Evolutionary conservation across 2,329 filamentous ascomycete genomes (phyloP), one percentile per base, ranked within the genome.

Genomic region (Falciphora oryzae): DNA sequence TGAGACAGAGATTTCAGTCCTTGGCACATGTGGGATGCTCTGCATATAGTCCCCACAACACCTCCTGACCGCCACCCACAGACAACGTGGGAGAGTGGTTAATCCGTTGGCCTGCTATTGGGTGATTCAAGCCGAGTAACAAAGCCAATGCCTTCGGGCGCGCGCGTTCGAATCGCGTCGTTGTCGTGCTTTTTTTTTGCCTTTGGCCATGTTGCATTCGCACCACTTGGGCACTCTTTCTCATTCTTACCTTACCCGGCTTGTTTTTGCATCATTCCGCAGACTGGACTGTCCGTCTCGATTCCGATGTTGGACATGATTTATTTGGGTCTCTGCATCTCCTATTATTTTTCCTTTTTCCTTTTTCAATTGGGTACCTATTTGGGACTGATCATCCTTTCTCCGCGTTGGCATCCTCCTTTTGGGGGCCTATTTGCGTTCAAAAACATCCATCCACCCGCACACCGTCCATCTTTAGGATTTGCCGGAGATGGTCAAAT

Each of bases 41-140:
- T 4, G 68, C 4, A n/a, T 50, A 50, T 50, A 50, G n/a, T n/a
- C 44, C 44, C 44, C 44, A 50, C 44, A 22, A 18, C 44, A n/a
- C 8, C 44, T 22, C 18, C 18, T n/a, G 11, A 50, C 18, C 18
- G 44, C 18, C 44, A 50, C 16, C 44, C 44, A 38, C 44, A n/a
- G 44, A 50, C 44, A 50, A 50, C 44, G 44, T 50, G 44, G 44
- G 44, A 50, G 44, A 50, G 44, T 50, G 44, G 44, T 50, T 50
- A 50, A 50, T 50, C 44, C 44, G 69, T 56, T 67, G 56, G 63
- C 70, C 63, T 44, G 63, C 56, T 67, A 38, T 68, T 35, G 68
- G 71, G 62, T 65, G 56, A 28, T 65, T 64, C 18, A 11, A 50
- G 18, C 44, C 16, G 44, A 50, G 18, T 50, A 50, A 6, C 44